These are phyloP conservation scores for Fonsecaea pedrosoi DNA, from an alignment of 2,329 filamentous ascomycete genomes.

Conservation along the genomic window DNA sequence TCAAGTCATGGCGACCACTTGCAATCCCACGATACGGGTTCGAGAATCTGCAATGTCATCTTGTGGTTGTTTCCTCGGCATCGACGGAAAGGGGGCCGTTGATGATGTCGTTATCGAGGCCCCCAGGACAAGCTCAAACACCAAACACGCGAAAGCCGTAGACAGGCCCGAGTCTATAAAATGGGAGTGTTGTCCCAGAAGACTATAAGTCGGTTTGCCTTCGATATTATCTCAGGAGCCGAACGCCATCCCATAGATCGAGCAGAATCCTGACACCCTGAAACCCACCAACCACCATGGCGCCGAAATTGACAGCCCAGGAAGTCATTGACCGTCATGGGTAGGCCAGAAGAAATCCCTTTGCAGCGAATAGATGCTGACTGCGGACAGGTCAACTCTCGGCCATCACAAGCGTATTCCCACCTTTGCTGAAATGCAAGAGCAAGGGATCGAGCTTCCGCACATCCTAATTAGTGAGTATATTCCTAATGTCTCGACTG, in stretches of 20 bases:
- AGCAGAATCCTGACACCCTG: not conserved
- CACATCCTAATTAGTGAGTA: conserved; percentile 26
- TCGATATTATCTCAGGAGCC: not conserved
- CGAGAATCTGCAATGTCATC: not conserved
- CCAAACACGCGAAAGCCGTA: not conserved
- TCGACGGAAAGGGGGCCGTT: not conserved
- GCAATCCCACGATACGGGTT: not conserved
- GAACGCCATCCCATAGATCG: not conserved
- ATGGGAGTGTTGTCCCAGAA: not conserved
- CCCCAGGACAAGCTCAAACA: not conserved
- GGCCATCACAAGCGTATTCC: conserved; percentile 19
- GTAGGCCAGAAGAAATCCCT: conserved; percentile 1
- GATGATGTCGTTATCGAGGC: not conserved
- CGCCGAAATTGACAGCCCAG: conserved; percentile 15
- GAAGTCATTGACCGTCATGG: conserved; percentile 25
- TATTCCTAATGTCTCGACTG: not conserved
- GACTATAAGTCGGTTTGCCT: too few species aligned
- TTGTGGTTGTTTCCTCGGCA: not conserved
- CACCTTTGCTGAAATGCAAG: conserved; percentile 18
- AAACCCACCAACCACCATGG: conserved; percentile 3
- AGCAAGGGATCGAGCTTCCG: conserved; percentile 3
- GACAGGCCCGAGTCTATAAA: not conserved
- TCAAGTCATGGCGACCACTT: not conserved
- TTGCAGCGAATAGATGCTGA: conserved; percentile 6
- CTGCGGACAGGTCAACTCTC: conserved; percentile 13